Base-by-base conservation (phyloP, 805 yeast species). In the Teunomyces stri region DNA sequence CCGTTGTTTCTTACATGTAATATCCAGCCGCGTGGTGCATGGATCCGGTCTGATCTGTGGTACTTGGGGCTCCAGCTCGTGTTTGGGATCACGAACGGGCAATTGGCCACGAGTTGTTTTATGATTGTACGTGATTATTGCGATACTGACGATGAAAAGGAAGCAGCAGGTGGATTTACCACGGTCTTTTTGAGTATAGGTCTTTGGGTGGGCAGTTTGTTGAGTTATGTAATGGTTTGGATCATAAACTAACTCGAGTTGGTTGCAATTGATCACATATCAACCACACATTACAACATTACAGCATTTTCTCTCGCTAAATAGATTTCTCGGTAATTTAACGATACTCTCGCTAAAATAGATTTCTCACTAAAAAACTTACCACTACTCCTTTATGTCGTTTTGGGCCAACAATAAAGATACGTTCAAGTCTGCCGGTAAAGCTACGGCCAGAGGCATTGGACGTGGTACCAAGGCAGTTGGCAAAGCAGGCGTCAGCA, bases 141-240 rank as follows among this genome's bases (percentile, higher is more conserved):
- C 45, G 85, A 80, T 28, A 74, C 75, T 1, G 88, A 82, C 29
- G 76, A 76, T 16, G 92, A 89, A 58, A 83, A 82, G 61, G 89
- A 88, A 49, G 96, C 97, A 0, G 96, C 98, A 1, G 97, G 97
- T 39, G 97, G 97, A 3, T 87, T 91, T 61, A 84, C 96, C 39
- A 82, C 89, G 1, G 81, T 91, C 18, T 82, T 89, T 54, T 78
- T 91, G 44, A 83, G 91, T 47, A 60, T 82, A 9, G 97, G 97
- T 0, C 74, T 92, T 43, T 82, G 94, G 0, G 69, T 76, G 1
- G 99, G 99, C 4, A 84, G 96, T 49, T 51, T 89, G 1, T 59
- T 83, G 45, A 87, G 96, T 58, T 92, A 89, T 58, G 51, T 80
- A 2, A 74, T 87, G 50, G 91, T 84, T 20, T 31, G 31, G 35